Evolutionary conservation across 23 red algal genomes (phyloP), one percentile per base, ranked within the genome.

Genomic region (Chondrus crispus): DNA sequence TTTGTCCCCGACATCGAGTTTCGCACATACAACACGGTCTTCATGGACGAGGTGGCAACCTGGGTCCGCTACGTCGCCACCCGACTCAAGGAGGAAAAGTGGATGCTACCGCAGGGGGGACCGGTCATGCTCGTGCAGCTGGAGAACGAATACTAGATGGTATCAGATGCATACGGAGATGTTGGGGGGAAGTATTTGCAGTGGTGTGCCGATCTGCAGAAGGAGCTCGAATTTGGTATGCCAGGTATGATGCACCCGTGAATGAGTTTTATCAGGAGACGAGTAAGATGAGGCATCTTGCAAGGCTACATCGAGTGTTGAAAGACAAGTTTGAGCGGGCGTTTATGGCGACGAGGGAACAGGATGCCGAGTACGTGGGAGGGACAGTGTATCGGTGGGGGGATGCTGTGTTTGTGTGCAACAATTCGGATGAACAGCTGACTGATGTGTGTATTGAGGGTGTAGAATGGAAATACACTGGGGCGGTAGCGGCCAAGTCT

Each of bases 81-180:
- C 40, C 40, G 74, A 52, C 57, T 90, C 45, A 91, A 83, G 13
- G n/a, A 36, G 5, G 87, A 75, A 43, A 20, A 57, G 30, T 81
- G 95, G 13, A 80, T 93, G 14, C 89, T 86, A 44, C 52, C 82
- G 39, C 55, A 91, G 19, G 96, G 92, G 5, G 96, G 96, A 3
- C 96, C 96, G 19, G 85, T 98, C 55, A 93, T 98, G 8, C 75
- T 90, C 33, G 92, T 95, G 20, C 96, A 98, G 77, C 85, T 98
- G 0, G 96, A 98, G 83, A 98, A 98, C 53, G 96, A 98, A 77
- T 98, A 98, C 81, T 74, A 49, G 11, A 95, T 98, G 89, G 62
- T 98, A 42, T 90, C 93, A 16, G 85, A 95, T 16, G 62, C 55
- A 14, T 95, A 98, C 75, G 89, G 88, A 28, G 29, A 83, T 18